Conservation (phyloP, 106 monocot genomes). For the Acorus calamus region DNA sequence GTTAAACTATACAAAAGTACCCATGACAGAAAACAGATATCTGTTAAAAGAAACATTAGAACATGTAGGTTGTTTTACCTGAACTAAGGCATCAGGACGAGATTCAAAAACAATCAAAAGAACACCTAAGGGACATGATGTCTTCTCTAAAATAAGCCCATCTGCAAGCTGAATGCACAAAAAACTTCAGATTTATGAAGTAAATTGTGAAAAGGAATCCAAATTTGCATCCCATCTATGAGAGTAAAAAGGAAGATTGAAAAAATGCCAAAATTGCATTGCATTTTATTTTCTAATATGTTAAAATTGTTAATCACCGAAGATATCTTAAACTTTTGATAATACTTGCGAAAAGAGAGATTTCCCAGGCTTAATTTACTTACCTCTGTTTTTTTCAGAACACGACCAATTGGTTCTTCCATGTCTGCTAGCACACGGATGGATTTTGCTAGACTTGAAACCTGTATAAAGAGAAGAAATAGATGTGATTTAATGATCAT, state of each 20-base stretch:
- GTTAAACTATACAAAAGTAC: too few species aligned
- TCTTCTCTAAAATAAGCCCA: slow-evolving; percentile 74
- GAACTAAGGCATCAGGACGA: slow-evolving; percentile 91
- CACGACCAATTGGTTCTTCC: slow-evolving; percentile 74
- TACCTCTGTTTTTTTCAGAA: slow-evolving; percentile 65
- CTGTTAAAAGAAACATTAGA: too few species aligned
- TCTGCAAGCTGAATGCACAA: slow-evolving; percentile 53
- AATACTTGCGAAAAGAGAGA: background rate
- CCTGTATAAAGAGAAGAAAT: slow-evolving; percentile 30
- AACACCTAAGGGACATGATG: slow-evolving; percentile 71
- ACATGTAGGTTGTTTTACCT: slow-evolving; percentile 32
- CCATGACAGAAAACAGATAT: too few species aligned
- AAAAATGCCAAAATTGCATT: background rate
- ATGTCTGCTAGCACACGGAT: slow-evolving; percentile 83
- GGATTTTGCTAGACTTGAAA: slow-evolving; percentile 80
- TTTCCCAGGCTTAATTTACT: background rate
- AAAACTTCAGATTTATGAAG: background rate
- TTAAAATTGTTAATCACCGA: too few species aligned
- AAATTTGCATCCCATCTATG: background rate
- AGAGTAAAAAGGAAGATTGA: background rate
- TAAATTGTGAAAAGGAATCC: background rate
- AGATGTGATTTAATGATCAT: background rate
- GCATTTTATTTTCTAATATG: too few species aligned
- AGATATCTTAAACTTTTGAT: too few species aligned
- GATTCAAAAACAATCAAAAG: slow-evolving; percentile 91